Evolutionary conservation across 176 grass and related monocot genomes (phyloP).

Genomic region (Rhipidocladum racemiflorum): DNA sequence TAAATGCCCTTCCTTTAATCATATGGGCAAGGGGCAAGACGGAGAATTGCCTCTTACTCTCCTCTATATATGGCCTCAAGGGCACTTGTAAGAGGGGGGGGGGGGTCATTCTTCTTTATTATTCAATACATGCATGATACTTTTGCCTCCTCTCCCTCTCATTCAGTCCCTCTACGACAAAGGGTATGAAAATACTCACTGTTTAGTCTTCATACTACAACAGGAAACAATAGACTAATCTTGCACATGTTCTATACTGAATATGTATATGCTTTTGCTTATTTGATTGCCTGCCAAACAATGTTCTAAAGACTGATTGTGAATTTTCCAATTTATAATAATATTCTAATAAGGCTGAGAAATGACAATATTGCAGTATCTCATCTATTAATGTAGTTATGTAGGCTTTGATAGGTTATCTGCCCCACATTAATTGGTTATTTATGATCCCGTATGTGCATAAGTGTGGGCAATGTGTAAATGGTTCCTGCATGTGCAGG

Average conservation of each 20-base stretch:
- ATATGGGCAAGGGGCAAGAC: no score
- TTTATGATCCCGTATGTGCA: not conserved
- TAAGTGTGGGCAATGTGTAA: not conserved
- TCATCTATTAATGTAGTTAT: not conserved
- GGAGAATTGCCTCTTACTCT: no score
- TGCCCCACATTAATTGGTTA: not conserved
- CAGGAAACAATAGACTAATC: not conserved
- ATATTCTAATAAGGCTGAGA: not conserved
- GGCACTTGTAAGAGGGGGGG: no score
- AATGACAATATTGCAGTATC: not conserved
- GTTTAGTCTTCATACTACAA: no score
- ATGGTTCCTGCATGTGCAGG: not conserved
- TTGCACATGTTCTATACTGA: not conserved
- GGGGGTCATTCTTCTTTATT: no score
- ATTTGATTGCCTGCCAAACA: not conserved
- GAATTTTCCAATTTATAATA: not conserved
- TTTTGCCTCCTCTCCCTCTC: no score
- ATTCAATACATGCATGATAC: no score
- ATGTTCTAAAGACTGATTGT: not conserved
- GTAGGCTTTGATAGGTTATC: not conserved
- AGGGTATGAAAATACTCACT: no score
- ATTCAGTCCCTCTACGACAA: no score
- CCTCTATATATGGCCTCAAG: no score
- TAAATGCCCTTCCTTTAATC: no score
- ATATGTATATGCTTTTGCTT: not conserved